Evolutionary conservation across 176 grass and related monocot genomes (phyloP).

Genomic region (Oryza meyeriana): DNA sequence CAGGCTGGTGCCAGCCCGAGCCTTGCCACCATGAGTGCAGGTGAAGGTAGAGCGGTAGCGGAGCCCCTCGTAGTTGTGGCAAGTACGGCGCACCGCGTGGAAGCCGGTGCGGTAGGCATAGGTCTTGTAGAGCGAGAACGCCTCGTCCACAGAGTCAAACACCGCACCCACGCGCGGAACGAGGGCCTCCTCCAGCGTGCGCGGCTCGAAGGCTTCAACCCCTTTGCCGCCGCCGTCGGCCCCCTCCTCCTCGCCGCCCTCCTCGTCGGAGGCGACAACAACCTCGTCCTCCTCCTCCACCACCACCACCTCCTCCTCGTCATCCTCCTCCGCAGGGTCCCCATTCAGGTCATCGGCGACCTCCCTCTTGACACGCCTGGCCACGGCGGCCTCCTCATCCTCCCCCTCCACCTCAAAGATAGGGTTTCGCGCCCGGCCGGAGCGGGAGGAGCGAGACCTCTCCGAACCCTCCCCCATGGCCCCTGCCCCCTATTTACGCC

Average conservation of each 20-base stretch:
- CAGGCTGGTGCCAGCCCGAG: neutral
- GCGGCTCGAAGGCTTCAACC: conserved; percentile 29
- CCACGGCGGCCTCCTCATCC: neutral
- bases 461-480: conserved; percentile 37
- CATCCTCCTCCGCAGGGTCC: conserved; percentile 31
- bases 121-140: conserved; percentile 76
- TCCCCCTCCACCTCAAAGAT: conserved; percentile 29
- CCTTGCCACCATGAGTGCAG: conserved; percentile 62
- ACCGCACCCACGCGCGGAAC: conserved; percentile 49
- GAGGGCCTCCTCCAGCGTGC: conserved; percentile 54
- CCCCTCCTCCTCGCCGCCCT: neutral
- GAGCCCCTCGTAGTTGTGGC: conserved; percentile 74
- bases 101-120: conserved; percentile 74
- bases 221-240: neutral
- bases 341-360: conserved; percentile 46
- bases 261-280: conserved; percentile 40
- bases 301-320: conserved; percentile 21
- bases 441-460: conserved; percentile 14
- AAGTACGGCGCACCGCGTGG: conserved; percentile 63
- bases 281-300: conserved; percentile 38
- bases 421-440: conserved; percentile 42
- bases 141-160: conserved; percentile 75
- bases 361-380: conserved; percentile 43
- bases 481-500: conserved; percentile 26
- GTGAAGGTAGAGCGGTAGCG: conserved; percentile 82